Conservation (phyloP, 78 protist genomes). For the slime mould (Dictyostelium discoideum) region dicty_2.7 NC_007090.3:4990001-4990500, state of each 20-base stretch:
- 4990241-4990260: neutral
- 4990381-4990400: neutral
- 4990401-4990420: neutral
- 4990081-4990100: no score
- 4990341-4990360: neutral
- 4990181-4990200: neutral
- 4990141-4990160: neutral
- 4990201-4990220: neutral
- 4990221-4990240: neutral
- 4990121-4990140: neutral
- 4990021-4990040: no score
- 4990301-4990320: neutral
- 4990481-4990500: neutral
- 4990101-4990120: no score
- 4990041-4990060: no score
- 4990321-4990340: neutral
- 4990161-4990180: neutral
- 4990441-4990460: neutral
- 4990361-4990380: neutral
- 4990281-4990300: neutral
- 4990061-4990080: no score
- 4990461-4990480: neutral
- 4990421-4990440: neutral
- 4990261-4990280: neutral
- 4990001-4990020: no score